Evolutionary conservation across 208 protist species (phyloP), one percentile per base, ranked within the genome.

Genomic region (Leishmania tarentolae): DNA sequence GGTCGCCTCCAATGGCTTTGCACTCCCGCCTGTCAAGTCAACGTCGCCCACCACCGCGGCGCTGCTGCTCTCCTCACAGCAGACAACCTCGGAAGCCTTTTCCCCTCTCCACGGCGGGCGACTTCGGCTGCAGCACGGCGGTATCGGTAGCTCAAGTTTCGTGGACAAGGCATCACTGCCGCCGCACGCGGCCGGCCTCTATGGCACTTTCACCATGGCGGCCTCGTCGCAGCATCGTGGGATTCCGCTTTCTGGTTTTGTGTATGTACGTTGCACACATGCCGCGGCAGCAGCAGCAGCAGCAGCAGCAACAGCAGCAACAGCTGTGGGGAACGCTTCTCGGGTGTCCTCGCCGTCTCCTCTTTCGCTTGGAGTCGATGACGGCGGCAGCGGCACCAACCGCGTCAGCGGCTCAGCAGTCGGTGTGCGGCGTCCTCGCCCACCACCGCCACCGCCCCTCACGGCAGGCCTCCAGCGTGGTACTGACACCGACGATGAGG

Each of bases 1-100:
- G 78, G 78, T 78, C n/a, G 73, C 78, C 40, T 86, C 82, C n/a
- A 63, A 81, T 3, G 77, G n/a, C 52, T 11, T n/a, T 44, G 31
- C 56, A 1, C 19, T 24, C 13, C 50, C 15, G 31, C 35, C 35
- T 44, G 52, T n/a, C 15, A 31, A 56, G 52, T 35, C 46, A 37
- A 61, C 46, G 52, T 46, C 35, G 21, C 7, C 46, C 21, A 17
- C 72, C 15, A n/a, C 72, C 24, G 46, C 52, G 46, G 46, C 50
- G 72, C 44, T 42, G 35, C 46, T 63, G 50, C 28, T 17, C 17
- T 19, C 21, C 52, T 35, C 46, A 9, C 72, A 57, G 4, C 72
- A 53, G 15, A 40, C 50, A 28, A n/a, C 50, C 50, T n/a, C 72
- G n/a, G 9, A 40, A 11, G 21, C 69, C 42, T 28, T 73, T 2